Conservation (phyloP, 768 basidiomycete genomes). For the Candolleomyces efflorescens region DNA sequence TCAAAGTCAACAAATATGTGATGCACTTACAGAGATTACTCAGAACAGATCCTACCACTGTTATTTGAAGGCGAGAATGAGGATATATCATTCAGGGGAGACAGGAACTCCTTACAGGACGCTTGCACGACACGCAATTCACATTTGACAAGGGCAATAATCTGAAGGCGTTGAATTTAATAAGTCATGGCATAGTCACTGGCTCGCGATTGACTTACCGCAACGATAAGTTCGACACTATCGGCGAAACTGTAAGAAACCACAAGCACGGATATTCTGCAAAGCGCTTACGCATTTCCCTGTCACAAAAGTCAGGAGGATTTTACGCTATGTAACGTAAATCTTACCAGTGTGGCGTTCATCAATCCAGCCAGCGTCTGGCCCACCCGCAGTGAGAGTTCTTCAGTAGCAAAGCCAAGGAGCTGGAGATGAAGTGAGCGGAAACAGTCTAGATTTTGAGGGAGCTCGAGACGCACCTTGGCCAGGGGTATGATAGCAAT, state of each 20-base stretch:
- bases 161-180: slow-evolving; percentile 37
- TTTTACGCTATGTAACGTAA: background rate
- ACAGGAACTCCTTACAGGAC: slow-evolving; percentile 45
- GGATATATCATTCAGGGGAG: background rate
- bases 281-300: slow-evolving; percentile 65
- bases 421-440: slow-evolving; percentile 36
- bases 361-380: slow-evolving; percentile 74
- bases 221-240: slow-evolving; percentile 66
- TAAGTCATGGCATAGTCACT: background rate
- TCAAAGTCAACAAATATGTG: background rate
- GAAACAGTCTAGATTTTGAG: background rate
- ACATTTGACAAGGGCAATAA: slow-evolving; percentile 79
- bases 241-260: background rate
- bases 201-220: slow-evolving; percentile 40
- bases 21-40: slow-evolving; percentile 58
- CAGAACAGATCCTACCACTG: slow-evolving; percentile 80
- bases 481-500: slow-evolving; percentile 76
- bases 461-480: slow-evolving; percentile 38
- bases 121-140: slow-evolving; percentile 80
- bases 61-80: slow-evolving; percentile 5
- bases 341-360: slow-evolving; percentile 72
- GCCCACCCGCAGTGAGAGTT: slow-evolving; percentile 72
- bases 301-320: slow-evolving; percentile 20
- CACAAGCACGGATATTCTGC: background rate
- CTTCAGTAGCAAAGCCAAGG: slow-evolving; percentile 72